Evolutionary conservation across 1,139 yeast genomes (phyloP), one percentile per base, ranked within the genome.

Genomic region (Geotrichum carabidarum): DNA sequence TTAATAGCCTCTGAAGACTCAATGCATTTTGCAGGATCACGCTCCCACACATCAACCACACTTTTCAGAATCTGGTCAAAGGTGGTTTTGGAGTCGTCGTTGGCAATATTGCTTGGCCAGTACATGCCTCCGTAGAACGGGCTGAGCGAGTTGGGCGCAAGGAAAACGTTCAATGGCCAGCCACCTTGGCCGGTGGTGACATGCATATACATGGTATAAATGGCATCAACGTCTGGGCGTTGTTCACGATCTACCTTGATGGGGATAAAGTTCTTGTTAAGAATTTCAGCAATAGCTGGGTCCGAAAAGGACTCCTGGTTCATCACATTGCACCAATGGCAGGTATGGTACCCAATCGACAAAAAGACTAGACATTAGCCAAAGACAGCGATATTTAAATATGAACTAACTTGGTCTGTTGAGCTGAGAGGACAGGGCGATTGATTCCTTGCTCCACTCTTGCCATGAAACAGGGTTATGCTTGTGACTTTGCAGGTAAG

Each of bases 251-350:
- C 74, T 48, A 72, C 66, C 51, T 69, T 70, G 56, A 72, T 63
- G 4, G 75, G 73, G 15, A 71, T 61, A 56, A 69, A 72, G 53
- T 63, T 53, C 22, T 60, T 57, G 58, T 72, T 72, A 51, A 72
- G 60, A 30, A 64, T 34, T 5, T 59, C 61, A 9, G 74, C 74
- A 41, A 71, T 63, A 11, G 53, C 55, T 6, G 59, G 57, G 49
- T 66, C 62, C 8, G 64, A 54, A 56, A 71, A 72, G 17, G 71
- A 63, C 53, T 71, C 74, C 31, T 60, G 53, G 56, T 70, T 68
- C 74, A 71, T 71, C 8, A 70, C 71, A 58, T 69, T 73, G 59
- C 75, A 72, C 73, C 72, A 67, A 53, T 71, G 75, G 55, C 74
- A 71, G 22, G 74, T 65, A 51, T 67, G 68, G 56, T 70, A 71